Evolutionary conservation across 768 basidiomycete species (phyloP).

Genomic region (Podaxis sp.): DNA sequence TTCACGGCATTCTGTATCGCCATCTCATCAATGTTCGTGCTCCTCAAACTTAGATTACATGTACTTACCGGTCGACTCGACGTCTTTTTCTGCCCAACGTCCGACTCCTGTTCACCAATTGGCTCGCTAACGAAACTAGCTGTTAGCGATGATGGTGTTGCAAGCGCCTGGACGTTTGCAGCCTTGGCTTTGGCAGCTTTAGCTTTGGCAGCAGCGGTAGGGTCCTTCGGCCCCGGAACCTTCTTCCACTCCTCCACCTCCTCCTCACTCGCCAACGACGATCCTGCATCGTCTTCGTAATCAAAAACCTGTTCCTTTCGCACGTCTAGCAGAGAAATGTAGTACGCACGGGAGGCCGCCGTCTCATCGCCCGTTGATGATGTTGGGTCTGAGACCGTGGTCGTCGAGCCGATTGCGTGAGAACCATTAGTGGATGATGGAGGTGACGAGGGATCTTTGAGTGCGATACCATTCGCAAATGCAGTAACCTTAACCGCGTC

Average conservation of each 20-base stretch:
- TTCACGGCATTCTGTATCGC: constrained; percentile 25
- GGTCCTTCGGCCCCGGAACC: constrained; percentile 16
- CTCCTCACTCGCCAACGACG: constrained; percentile 18
- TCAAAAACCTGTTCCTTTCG: neutral
- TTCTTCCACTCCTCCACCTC: constrained; percentile 20
- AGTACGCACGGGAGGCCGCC: constrained; percentile 6
- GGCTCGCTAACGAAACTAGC: constrained; percentile 1
- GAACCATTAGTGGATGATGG: neutral
- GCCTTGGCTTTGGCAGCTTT: constrained; percentile 12
- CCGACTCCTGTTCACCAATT: neutral
- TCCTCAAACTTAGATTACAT: constrained; percentile 8
- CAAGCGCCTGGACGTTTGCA: neutral
- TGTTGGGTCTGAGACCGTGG: neutral
- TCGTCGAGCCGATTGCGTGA: neutral
- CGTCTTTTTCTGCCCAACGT: neutral
- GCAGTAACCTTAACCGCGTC: constrained; percentile 2
- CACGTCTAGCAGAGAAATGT: neutral
- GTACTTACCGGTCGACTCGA: constrained; percentile 12
- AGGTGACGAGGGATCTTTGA: neutral
- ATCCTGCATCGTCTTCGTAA: constrained; percentile 18
- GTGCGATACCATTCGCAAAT: neutral
- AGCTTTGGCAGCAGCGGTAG: constrained; percentile 4
- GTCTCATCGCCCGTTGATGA: neutral
- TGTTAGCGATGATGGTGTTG: neutral
- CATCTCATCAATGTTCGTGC: neutral